Evolutionary conservation across 148 eudicot genomes (phyloP).

Genomic region (Salicornia ramosissima): DNA sequence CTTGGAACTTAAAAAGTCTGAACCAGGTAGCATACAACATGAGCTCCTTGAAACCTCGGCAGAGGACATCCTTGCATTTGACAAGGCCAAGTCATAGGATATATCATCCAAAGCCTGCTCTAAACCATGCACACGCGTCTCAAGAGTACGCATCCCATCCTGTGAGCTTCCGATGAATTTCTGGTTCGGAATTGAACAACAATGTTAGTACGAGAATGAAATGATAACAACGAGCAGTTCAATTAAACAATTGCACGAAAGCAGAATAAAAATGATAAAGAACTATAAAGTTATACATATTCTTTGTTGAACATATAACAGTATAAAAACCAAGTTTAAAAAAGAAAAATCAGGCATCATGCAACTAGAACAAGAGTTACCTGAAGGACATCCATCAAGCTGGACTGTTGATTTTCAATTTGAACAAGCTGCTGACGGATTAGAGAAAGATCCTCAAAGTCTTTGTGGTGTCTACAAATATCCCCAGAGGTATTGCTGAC

Average conservation of each 20-base stretch:
- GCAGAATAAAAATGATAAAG: neutral
- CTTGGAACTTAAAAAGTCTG: slow-evolving; percentile 72
- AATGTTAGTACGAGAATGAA: slow-evolving; percentile 10
- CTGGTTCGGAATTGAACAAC: slow-evolving; percentile 29
- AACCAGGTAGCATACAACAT: slow-evolving; percentile 76
- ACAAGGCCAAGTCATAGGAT: slow-evolving; percentile 71
- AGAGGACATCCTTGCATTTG: slow-evolving; percentile 62
- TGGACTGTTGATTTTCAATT: slow-evolving; percentile 81
- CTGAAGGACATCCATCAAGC: slow-evolving; percentile 80
- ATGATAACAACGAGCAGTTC: neutral
- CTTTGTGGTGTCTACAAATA: slow-evolving; percentile 47
- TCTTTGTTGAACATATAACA: neutral
- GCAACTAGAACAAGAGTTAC: slow-evolving; percentile 32
- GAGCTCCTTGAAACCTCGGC: slow-evolving; percentile 42
- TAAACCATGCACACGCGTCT: slow-evolving; percentile 84
- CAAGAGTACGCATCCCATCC: slow-evolving; percentile 72
- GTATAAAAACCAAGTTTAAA: neutral
- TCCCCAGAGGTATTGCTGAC: slow-evolving; percentile 38
- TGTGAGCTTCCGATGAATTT: slow-evolving; percentile 83
- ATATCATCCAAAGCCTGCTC: slow-evolving; percentile 81
- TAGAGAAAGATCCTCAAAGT: slow-evolving; percentile 63
- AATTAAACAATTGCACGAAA: neutral
- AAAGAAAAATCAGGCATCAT: neutral
- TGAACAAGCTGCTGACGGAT: slow-evolving; percentile 83
- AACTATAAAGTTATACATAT: neutral